Conservation (phyloP, 352 stramenopile genomes). For the Phytophthora fragariaefolia region DNA sequence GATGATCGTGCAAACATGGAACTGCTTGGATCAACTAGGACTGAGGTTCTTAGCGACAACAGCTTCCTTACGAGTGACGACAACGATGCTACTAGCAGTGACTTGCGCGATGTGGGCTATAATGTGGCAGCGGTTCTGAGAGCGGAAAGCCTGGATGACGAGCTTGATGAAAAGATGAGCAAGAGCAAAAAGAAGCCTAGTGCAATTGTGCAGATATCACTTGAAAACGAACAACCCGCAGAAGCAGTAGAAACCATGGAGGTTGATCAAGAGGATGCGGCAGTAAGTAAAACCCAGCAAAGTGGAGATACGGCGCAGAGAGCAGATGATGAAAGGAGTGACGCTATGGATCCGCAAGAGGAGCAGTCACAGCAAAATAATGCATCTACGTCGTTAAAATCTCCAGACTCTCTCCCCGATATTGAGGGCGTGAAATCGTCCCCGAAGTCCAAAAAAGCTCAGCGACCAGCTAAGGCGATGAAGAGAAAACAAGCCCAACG, state of each 20-base stretch:
- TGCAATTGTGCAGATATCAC: not conserved
- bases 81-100: not conserved
- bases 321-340: conserved; percentile 3
- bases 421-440: too few relatives aligned
- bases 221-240: not conserved
- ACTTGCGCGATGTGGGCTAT: not conserved
- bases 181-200: not conserved
- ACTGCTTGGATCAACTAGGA: not conserved
- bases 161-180: not conserved
- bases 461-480: not conserved
- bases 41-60: not conserved
- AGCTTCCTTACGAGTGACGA: not conserved
- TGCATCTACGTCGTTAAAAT: not conserved
- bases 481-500: conserved; percentile 10
- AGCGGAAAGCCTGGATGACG: not conserved
- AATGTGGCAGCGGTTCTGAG: not conserved
- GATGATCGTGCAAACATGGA: conserved; percentile 5
- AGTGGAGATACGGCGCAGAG: not conserved
- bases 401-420: not conserved
- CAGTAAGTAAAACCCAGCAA: not conserved
- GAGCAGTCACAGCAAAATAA: not conserved
- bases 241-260: not conserved
- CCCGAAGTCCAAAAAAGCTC: not conserved
- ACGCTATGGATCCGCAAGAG: not conserved
- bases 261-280: not conserved